These are phyloP conservation scores for Coelastrella sp. DNA, from an alignment of 139 green algal genomes.

Conservation along the genomic window DNA sequence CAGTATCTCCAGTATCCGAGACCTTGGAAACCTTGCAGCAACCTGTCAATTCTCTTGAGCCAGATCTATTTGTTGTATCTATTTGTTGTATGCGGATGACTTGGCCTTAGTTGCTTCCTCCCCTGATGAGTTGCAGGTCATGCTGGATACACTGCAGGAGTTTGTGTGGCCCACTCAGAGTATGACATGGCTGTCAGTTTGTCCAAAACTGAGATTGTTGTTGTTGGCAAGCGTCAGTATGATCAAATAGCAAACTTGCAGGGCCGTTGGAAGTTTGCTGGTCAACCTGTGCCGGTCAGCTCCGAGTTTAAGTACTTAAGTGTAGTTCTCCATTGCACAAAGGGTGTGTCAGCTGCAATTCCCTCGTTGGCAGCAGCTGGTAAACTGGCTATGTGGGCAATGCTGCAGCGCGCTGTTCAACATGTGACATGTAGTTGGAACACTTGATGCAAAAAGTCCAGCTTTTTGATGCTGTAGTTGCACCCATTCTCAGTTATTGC, in stretches of 20 bases:
- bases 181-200: constrained; percentile 16
- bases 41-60: no score
- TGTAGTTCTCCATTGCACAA: not conserved
- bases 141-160: constrained; percentile 8
- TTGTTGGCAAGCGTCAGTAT: not conserved
- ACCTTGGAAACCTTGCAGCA: no score
- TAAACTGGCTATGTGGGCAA: not conserved
- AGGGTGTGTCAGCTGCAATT: not conserved
- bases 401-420: not conserved
- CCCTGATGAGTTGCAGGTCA: not conserved
- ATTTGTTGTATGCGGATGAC: constrained; percentile 51
- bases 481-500: not conserved
- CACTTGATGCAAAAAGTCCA: not conserved
- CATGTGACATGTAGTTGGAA: not conserved
- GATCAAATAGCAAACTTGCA: not conserved
- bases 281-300: not conserved
- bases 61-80: no score
- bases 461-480: not conserved
- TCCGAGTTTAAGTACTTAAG: not conserved
- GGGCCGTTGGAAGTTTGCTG: not conserved
- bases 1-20: no score
- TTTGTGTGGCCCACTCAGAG: constrained; percentile 16
- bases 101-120: constrained; percentile 19
- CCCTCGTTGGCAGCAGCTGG: not conserved
- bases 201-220: constrained; percentile 9